These are phyloP conservation scores for Botrytis cinerea DNA, from an alignment of 2,329 filamentous ascomycete species.

Conservation along the genomic window DNA sequence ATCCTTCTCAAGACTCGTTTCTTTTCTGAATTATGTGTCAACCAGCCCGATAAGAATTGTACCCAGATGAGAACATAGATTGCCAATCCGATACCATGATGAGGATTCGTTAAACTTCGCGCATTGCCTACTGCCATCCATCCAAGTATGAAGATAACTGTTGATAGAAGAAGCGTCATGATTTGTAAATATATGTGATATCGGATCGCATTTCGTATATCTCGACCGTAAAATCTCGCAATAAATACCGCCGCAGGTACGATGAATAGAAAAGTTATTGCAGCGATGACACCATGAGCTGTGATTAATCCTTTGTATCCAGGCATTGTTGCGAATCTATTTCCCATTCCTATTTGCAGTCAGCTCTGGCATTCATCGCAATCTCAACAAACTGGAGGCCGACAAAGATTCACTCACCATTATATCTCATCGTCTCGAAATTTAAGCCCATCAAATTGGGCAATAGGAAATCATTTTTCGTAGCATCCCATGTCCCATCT, in stretches of 20 bases:
- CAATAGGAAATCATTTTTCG: constrained; percentile 74
- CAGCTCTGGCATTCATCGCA: constrained; percentile 24
- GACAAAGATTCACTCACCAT: constrained; percentile 55
- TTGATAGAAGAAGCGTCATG: constrained; percentile 65
- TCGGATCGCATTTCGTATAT: constrained; percentile 61
- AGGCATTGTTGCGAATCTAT: constrained; percentile 68
- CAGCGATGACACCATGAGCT: constrained; percentile 72
- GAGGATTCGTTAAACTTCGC: constrained; percentile 74
- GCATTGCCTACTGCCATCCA: constrained; percentile 76
- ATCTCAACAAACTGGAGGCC: constrained; percentile 30
- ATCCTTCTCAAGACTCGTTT: constrained; percentile 50
- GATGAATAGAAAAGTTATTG: constrained; percentile 72
- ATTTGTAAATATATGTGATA: constrained; percentile 76
- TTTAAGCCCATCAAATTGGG: constrained; percentile 76
- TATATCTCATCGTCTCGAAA: constrained; percentile 81
- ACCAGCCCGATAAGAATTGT: constrained; percentile 68
- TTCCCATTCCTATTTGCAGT: constrained; percentile 65
- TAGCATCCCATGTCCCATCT: constrained; percentile 81
- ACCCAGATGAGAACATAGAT: constrained; percentile 73
- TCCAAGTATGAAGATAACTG: constrained; percentile 72
- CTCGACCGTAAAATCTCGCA: constrained; percentile 68
- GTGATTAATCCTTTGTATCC: constrained; percentile 72
- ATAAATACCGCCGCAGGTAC: constrained; percentile 73
- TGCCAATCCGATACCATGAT: constrained; percentile 80
- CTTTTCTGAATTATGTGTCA: constrained; percentile 50